These are phyloP conservation scores for Sicyos edulis DNA, from an alignment of 306 rosid species.

Conservation along the genomic window DNA sequence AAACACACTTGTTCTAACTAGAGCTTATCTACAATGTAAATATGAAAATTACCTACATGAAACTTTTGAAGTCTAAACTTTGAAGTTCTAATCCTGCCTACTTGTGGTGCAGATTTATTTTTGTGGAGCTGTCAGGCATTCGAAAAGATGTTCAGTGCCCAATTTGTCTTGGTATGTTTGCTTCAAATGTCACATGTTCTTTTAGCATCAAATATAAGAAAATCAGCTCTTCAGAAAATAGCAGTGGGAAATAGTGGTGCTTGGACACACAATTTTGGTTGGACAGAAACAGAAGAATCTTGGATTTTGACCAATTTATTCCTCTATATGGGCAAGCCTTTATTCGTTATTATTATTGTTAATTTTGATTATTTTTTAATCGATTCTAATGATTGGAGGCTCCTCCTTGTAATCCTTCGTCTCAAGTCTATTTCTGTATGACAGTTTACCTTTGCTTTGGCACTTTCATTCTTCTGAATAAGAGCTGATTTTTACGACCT, in stretches of 20 bases:
- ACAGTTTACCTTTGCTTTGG: neutral
- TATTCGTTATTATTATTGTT: neutral
- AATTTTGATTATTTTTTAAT: neutral
- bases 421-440: neutral
- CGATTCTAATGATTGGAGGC: neutral
- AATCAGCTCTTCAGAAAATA: neutral
- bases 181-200: slow-evolving; percentile 22
- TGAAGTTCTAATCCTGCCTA: slow-evolving; percentile 19
- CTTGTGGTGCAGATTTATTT: slow-evolving; percentile 49
- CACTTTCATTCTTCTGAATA: neutral
- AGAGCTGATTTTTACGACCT: neutral
- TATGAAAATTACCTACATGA: neutral
- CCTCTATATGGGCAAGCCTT: neutral
- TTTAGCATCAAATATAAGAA: neutral
- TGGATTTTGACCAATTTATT: neutral
- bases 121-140: slow-evolving; percentile 51
- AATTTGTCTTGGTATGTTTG: slow-evolving; percentile 79
- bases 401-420: neutral
- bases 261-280: neutral
- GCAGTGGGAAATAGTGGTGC: neutral
- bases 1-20: neutral
- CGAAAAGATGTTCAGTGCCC: slow-evolving; percentile 95
- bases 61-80: slow-evolving; percentile 12
- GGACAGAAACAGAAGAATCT: neutral
- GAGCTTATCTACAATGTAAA: slow-evolving; percentile 6